Conservation (phyloP, 2,329 filamentous ascomycete genomes). For the Fusarium papillatum region DNA sequence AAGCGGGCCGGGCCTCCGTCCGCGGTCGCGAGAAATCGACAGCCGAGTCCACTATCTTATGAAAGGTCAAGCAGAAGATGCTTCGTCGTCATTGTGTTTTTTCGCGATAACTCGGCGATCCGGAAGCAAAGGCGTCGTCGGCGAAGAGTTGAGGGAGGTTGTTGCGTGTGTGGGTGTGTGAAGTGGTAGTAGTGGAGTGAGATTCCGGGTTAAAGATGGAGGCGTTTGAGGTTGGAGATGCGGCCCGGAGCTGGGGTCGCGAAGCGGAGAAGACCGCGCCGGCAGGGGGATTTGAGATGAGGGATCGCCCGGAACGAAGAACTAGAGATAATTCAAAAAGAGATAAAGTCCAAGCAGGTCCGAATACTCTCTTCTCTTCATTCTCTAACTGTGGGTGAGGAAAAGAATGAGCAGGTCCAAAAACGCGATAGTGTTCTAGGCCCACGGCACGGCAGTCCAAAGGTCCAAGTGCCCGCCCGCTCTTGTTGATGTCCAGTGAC, state of each 20-base stretch:
- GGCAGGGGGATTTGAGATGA: neutral
- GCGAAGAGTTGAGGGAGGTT: neutral
- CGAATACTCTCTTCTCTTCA: neutral
- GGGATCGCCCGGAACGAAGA: constrained; percentile 1
- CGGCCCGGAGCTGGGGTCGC: constrained; percentile 27
- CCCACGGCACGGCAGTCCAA: neutral
- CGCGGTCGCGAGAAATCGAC: constrained; percentile 38
- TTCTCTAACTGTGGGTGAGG: neutral
- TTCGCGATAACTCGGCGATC: neutral
- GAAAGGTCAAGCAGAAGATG: constrained; percentile 2
- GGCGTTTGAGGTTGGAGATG: constrained; percentile 30
- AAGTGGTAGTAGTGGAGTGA: constrained; percentile 25
- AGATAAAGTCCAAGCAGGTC: neutral
- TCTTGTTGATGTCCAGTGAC: constrained; percentile 23
- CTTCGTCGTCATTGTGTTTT: constrained; percentile 38
- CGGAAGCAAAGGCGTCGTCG: neutral
- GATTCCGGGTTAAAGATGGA: constrained; percentile 35
- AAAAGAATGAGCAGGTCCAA: neutral
- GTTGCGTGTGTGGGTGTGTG: neutral
- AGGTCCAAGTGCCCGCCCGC: constrained; percentile 9
- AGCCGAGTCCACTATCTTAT: constrained; percentile 23
- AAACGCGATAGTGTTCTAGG: constrained; percentile 20
- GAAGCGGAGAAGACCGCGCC: constrained; percentile 28
- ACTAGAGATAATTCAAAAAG: neutral
- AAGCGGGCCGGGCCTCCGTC: constrained; percentile 17